Conservation (phyloP, 2,329 filamentous ascomycete genomes). For the Phialophora verrucosa region DNA sequence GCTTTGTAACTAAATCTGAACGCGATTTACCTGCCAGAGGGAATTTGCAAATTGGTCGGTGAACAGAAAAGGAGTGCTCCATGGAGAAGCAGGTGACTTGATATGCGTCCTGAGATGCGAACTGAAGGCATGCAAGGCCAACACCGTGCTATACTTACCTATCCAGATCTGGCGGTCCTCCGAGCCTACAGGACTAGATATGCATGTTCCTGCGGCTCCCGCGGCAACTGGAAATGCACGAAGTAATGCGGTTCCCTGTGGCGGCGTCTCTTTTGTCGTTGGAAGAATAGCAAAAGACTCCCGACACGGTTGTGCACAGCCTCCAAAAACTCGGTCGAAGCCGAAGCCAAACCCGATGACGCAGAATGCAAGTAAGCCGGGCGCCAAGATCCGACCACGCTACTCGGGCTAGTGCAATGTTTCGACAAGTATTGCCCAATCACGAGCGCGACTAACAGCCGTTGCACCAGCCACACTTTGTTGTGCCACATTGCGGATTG, state of each 20-base stretch:
- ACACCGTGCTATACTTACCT: conserved; percentile 1
- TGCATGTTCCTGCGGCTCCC: not conserved
- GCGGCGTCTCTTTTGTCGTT: not conserved
- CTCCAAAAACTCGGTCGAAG: not conserved
- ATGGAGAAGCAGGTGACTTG: conserved; percentile 1
- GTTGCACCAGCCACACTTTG: not conserved
- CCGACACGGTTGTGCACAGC: not conserved
- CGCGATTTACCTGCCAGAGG: conserved; percentile 8
- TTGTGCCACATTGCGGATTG: not conserved
- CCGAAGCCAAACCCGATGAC: not conserved
- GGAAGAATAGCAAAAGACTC: not conserved
- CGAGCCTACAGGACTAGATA: not conserved
- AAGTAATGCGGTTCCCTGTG: not conserved
- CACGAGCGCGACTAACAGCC: not conserved
- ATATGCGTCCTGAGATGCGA: not conserved
- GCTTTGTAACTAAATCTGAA: not conserved
- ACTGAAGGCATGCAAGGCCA: conserved; percentile 3
- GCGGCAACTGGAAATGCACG: not conserved
- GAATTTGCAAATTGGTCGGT: not conserved
- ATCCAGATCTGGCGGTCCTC: not conserved
- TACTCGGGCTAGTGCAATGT: not conserved
- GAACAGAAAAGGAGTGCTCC: not conserved
- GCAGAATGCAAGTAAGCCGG: not conserved
- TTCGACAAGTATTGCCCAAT: not conserved
- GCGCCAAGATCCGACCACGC: not conserved